Base-by-base conservation (phyloP, 768 basidiomycete genomes). In the Boletus huronensis region DNA sequence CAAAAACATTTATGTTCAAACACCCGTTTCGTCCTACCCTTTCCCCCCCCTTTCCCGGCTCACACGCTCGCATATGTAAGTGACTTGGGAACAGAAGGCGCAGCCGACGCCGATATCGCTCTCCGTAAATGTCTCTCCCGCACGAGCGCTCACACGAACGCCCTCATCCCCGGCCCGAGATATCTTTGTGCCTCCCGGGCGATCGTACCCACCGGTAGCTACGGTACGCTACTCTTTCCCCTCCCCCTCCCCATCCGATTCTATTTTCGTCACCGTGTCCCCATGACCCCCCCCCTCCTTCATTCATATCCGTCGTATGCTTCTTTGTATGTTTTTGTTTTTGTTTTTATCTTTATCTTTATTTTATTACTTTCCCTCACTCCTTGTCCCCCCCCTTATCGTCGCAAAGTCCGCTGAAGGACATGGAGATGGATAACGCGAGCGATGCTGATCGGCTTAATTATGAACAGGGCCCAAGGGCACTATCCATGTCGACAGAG, bases 81-180 rank as follows among this genome's bases (percentile, higher is more conserved):
- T 31, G 84, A 86, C 60, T 72, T 87, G 6, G 84, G 85, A n/a
- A 85, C 84, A 1, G 84, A 87, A 64, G 84, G 83, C 2, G 83
- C 83, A 1, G 77, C 70, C 25, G 84, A 85, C 60, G 82, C 83
- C 17, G 84, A 87, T 59, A 69, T 85, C 13, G 72, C 76, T 0
- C 70, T 87, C 35, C 75, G 83, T 19, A 81, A 81, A 57, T 83
- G 83, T 61, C 61, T 86, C 17, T 75, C 80, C 17, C 72, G 71
- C 6, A 68, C 72, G 2, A 65, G 71, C 23, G 66, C 79, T 1
- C 61, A 71, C 6, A 69, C 72, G 6, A 65, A 73, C n/a, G 67
- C 79, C 0, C 61, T 85, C 43, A 79, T 82, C 17, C 76, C 79
- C n/a, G 82, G 83, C 0, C 85, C 85, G 23, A 70, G 83, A 53